These are phyloP conservation scores for Yamadazyma siamensis DNA, from an alignment of 1,139 yeast genomes.

Conservation along the genomic window DNA sequence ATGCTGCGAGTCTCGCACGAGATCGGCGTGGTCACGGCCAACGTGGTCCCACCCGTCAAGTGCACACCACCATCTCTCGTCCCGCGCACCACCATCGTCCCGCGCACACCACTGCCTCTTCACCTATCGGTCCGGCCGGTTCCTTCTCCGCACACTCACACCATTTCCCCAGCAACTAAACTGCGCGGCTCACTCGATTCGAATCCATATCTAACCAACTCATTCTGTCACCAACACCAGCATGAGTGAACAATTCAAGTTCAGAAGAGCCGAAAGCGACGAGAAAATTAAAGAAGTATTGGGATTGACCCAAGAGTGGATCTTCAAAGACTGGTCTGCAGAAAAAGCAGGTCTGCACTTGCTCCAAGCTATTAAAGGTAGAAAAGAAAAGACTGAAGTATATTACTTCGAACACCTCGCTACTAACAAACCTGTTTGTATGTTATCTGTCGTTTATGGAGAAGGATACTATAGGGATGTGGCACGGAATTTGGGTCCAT, in stretches of 20 bases:
- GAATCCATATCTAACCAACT: too few species aligned
- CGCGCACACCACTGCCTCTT: neutral
- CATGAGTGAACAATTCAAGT: conserved; percentile 17
- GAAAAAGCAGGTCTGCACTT: conserved; percentile 23
- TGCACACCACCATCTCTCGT: neutral
- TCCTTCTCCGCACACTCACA: neutral
- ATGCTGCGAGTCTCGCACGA: too few species aligned
- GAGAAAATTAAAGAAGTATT: conserved; percentile 24
- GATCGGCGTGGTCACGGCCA: too few species aligned
- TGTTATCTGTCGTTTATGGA: conserved; percentile 22
- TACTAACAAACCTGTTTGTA: conserved; percentile 25
- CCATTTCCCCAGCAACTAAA: neutral
- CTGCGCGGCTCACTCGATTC: too few species aligned
- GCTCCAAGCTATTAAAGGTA: conserved; percentile 32
- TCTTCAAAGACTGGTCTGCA: conserved; percentile 25
- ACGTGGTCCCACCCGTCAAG: too few species aligned
- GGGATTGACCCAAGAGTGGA: conserved; percentile 25
- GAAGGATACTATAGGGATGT: conserved; percentile 33
- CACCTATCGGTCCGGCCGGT: neutral
- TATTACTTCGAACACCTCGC: conserved; percentile 28
- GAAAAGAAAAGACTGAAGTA: conserved; percentile 20
- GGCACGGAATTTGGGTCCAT: conserved; percentile 23
- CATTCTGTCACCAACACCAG: too few species aligned
- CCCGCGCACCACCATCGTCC: neutral
- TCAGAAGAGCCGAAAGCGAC: conserved; percentile 25